phyloP scores from a whole-genome alignment of 768 basidiomycete genomes.

The Lactarius pseudohatsudake region DNA sequence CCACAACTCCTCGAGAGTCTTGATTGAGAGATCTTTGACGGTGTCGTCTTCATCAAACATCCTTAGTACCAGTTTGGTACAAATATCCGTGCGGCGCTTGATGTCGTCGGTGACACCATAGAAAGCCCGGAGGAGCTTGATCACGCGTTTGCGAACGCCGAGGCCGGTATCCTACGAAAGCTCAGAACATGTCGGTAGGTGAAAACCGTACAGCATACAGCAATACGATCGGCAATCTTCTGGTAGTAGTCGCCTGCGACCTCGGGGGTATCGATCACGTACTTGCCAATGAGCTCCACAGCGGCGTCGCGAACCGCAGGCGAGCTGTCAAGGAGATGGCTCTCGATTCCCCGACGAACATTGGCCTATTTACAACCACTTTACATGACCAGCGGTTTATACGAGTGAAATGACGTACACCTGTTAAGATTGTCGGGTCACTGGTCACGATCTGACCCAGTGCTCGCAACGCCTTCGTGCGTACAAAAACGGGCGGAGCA shows the following conservation, averaged over 20 bases:
- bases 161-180: slow-evolving; percentile 82
- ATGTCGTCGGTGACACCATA: slow-evolving; percentile 65
- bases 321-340: slow-evolving; percentile 86
- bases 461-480: slow-evolving; percentile 90
- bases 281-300: slow-evolving; percentile 96
- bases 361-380: slow-evolving; percentile 49
- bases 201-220: slow-evolving; percentile 50
- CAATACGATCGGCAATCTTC: slow-evolving; percentile 86
- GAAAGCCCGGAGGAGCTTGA: slow-evolving; percentile 87
- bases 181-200: not conserved
- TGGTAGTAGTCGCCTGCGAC: slow-evolving; percentile 90
- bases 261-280: slow-evolving; percentile 84
- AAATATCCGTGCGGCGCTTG: slow-evolving; percentile 71
- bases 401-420: slow-evolving; percentile 46
- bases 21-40: slow-evolving; percentile 90
- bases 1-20: slow-evolving; percentile 90
- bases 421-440: slow-evolving; percentile 78
- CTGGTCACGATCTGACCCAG: slow-evolving; percentile 87
- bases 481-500: slow-evolving; percentile 84
- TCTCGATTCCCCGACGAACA: slow-evolving; percentile 85
- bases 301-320: slow-evolving; percentile 96
- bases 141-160: slow-evolving; percentile 90
- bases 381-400: slow-evolving; percentile 4
- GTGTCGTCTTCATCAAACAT: slow-evolving; percentile 93
- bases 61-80: slow-evolving; percentile 74